Base-by-base conservation (phyloP, 495 filamentous ascomycete genomes). In the Tuber calosporum region DNA sequence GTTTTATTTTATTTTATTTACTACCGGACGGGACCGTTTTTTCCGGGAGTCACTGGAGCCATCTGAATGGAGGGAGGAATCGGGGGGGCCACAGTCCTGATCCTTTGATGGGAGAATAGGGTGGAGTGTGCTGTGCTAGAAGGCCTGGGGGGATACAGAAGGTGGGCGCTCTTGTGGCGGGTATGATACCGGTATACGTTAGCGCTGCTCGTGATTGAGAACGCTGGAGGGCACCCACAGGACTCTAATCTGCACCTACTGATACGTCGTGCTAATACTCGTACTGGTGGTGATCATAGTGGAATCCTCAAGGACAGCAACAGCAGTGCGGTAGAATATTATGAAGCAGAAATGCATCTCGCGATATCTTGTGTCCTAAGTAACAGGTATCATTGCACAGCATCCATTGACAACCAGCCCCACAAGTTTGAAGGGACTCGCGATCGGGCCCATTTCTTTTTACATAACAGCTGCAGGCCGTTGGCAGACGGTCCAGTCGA, bases 401-500 rank as follows among this genome's bases (percentile, higher is more conserved):
- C 53, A 62, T 62, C 48, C 26, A 19, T 62, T 34, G 26, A 62
- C 53, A 62, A 34, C 53, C 13, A 62, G 26, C 26, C 26, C 53
- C 39, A 34, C 30, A 34, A 26, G 26, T 34, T 34, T 62, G 26
- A 34, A 62, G 53, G 53, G 53, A 30, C 53, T 62, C 53, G 53
- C 53, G 13, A 62, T 62, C 53, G 53, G 53, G 26, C 53, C 53
- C 26, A 26, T 62, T 62, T 62, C 53, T 62, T 62, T 62, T 62
- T 62, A 62, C 53, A 62, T 62, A 62, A 62, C 53, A 62, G 53
- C 53, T 30, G 26, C 53, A 62, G 53, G 53, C 53, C 53, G 53
- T 62, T 62, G 53, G 26, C 53, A 62, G 53, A 62, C 11, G 13
- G n/a, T 11, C n/a, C 53, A 34, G 11, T 62, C 15, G 53, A 34